These are phyloP conservation scores for Ilyonectria robusta DNA, from an alignment of 2,329 filamentous ascomycete genomes.

Conservation along the genomic window DNA sequence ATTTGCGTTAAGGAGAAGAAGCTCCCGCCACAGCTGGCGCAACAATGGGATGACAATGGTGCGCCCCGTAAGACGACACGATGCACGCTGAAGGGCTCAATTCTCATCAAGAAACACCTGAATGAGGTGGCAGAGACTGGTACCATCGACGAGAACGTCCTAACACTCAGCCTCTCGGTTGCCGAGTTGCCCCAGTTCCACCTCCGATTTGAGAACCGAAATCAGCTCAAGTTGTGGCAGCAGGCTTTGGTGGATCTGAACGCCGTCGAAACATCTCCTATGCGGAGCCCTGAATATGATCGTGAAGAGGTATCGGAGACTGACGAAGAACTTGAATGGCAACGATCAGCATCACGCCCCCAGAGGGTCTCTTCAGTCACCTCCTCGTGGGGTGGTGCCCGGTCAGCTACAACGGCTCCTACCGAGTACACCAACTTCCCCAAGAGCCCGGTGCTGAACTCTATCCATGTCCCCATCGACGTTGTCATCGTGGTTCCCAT, in stretches of 20 bases:
- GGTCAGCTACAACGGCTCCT: conserved; percentile 88
- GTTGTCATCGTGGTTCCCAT: conserved; percentile 97
- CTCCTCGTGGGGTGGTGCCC: conserved; percentile 84
- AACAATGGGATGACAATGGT: conserved; percentile 77
- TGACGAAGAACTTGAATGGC: conserved; percentile 88
- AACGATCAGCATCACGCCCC: conserved; percentile 64
- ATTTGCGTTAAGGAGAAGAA: conserved; percentile 99
- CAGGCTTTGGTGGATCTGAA: conserved; percentile 89
- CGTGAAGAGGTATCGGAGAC: conserved; percentile 82
- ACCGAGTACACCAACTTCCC: conserved; percentile 90
- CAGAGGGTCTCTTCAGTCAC: conserved; percentile 86
- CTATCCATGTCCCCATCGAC: conserved; percentile 91
- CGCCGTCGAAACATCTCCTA: conserved; percentile 73
- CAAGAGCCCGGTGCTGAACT: conserved; percentile 59
- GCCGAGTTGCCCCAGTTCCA: conserved; percentile 94
- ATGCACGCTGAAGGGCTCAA: conserved; percentile 96
- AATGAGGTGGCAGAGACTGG: conserved; percentile 86
- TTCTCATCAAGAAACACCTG: conserved; percentile 97
- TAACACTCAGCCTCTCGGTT: conserved; percentile 93
- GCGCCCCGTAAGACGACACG: conserved; percentile 76
- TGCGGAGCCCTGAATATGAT: conserved; percentile 84
- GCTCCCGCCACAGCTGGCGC: conserved; percentile 61
- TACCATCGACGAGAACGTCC: conserved; percentile 81
- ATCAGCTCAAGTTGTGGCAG: conserved; percentile 91
- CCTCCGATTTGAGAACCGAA: conserved; percentile 86